Conservation (phyloP, 192 early-diverging fungal genomes). For the Backusella psychrophila region DNA sequence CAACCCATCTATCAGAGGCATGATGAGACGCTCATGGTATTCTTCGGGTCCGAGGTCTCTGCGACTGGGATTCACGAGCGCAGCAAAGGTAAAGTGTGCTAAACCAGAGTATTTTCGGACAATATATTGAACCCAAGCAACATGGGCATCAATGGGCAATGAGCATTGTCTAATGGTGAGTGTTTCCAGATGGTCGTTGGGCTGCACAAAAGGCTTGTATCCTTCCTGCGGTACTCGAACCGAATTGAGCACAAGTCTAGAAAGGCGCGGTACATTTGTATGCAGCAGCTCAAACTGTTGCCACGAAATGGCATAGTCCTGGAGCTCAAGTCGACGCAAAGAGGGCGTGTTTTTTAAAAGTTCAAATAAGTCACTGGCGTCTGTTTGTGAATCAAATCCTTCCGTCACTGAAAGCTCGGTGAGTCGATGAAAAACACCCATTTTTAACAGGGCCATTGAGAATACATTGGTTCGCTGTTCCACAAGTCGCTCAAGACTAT, state of each 20-base stretch:
- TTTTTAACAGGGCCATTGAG: background rate
- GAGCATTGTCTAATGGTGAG: background rate
- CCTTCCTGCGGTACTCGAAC: background rate
- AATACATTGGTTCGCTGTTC: background rate
- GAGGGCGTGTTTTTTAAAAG: background rate
- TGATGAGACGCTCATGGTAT: background rate
- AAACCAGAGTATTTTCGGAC: background rate
- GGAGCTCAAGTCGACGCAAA: background rate
- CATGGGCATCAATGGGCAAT: background rate
- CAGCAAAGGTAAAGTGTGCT: background rate
- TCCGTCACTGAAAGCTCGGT: background rate
- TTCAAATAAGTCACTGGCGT: background rate
- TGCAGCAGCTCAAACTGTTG: background rate
- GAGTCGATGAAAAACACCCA: background rate
- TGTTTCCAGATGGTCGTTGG: background rate
- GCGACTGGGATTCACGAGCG: background rate
- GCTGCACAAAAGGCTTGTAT: background rate
- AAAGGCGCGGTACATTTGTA: background rate
- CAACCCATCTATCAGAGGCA: background rate
- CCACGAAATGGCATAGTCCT: background rate
- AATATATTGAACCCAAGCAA: background rate
- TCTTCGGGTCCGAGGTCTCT: background rate
- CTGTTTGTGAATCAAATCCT: background rate
- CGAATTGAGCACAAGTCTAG: background rate
- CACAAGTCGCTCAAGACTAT: background rate